Evolutionary conservation across 2,329 filamentous ascomycete genomes (phyloP).

Genomic region (Ophiostoma tasmaniense): DNA sequence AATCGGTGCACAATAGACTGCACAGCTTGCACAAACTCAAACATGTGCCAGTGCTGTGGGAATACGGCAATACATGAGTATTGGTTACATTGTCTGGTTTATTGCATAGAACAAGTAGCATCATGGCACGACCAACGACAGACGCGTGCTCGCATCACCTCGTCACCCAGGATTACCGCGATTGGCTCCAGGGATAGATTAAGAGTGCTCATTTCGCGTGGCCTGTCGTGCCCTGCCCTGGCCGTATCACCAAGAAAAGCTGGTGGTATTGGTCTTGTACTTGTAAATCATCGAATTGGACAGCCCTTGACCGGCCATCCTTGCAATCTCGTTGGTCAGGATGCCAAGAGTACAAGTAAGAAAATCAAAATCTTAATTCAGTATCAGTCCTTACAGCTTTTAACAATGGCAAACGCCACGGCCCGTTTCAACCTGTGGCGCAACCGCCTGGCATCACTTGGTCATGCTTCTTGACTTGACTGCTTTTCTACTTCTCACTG

Average conservation of each 20-base stretch:
- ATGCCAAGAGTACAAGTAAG: neutral
- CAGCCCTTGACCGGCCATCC: neutral
- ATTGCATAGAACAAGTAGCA: neutral
- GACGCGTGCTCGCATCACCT: neutral
- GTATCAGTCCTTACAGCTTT: neutral
- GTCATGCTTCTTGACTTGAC: neutral
- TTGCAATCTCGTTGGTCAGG: slow-evolving; percentile 11
- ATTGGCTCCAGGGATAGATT: slow-evolving; percentile 8
- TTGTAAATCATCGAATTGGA: too few species aligned
- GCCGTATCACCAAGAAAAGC: neutral
- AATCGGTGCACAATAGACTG: neutral
- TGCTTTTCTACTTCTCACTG: neutral
- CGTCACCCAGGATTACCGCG: neutral
- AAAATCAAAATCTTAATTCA: neutral
- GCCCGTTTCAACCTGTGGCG: neutral
- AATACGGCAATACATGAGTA: neutral
- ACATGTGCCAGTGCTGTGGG: neutral
- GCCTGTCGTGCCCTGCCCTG: neutral
- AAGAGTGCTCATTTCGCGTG: slow-evolving; percentile 12
- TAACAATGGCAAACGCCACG: neutral
- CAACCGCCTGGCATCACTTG: neutral
- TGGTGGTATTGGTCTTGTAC: too few species aligned
- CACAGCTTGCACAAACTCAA: neutral
- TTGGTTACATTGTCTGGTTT: neutral
- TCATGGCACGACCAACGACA: neutral